Evolutionary conservation across 306 rosid species (phyloP), one percentile per base, ranked within the genome.

Genomic region (Cercis canadensis): DNA sequence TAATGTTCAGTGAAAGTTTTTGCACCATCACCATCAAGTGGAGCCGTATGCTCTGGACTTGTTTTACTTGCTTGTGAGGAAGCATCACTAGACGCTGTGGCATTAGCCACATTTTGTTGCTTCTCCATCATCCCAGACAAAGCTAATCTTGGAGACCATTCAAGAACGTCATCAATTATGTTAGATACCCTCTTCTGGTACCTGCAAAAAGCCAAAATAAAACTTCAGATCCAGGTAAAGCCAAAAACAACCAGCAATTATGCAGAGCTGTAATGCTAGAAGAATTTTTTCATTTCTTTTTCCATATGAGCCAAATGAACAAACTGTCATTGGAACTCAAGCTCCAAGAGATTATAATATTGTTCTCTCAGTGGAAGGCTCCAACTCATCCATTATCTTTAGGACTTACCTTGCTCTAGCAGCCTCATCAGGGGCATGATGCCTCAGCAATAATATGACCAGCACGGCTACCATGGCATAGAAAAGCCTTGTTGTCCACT

Each of bases 371-470:
- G 40, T 67, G 69, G 19, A 73, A 43, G 44, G 36, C 14, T 77
- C 33, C 33, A 67, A 72, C 32, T 41, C 51, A 47, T 29, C 67
- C 56, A 45, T 52, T 10, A 47, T 72, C 37, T 55, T 50, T 44
- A 67, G 67, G 52, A 81, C 87, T 72, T 66, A 89, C 99, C 99
- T 95, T 40, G 96, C 99, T 86, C 97, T 85, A 8, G 99, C 99
- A 73, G 97, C 99, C 88, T 95, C 99, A 79, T 95, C 96, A 52
- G 99, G 99, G 24, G 99, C 97, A 80, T 95, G 99, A 76, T 95
- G 97, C 91, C 97, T 86, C 83, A 95, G 70, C 69, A 91, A 64
- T 56, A 91, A 73, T 72, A 95, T 95, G 84, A 89, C 77, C 70
- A 95, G 82, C 70, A 89, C 88, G 53, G 96, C 96, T 34, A 77